These are phyloP conservation scores for Verticillium alfalfae DNA, from an alignment of 2,329 filamentous ascomycete species.

Conservation along the genomic window DNA sequence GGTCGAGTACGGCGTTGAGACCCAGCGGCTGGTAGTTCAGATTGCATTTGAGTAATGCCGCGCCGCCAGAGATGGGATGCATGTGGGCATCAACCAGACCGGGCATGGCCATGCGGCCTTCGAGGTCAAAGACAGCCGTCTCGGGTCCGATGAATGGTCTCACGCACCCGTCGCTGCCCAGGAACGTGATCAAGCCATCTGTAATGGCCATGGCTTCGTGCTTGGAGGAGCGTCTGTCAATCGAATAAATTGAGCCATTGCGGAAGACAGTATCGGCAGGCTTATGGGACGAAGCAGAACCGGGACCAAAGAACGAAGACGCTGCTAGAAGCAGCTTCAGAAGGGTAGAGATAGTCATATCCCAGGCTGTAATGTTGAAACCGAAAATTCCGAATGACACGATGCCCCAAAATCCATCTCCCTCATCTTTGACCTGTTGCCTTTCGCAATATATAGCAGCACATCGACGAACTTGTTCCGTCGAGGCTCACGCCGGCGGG, in stretches of 20 bases:
- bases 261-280: conserved; percentile 16
- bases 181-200: conserved; percentile 14
- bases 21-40: conserved; percentile 18
- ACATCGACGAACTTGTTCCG: neutral
- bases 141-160: conserved; percentile 15
- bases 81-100: conserved; percentile 21
- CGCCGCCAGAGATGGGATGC: conserved; percentile 16
- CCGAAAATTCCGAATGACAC: neutral
- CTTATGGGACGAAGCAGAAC: neutral
- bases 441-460: neutral
- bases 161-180: conserved; percentile 12
- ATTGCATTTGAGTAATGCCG: conserved; percentile 17
- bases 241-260: conserved; percentile 20
- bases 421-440: neutral
- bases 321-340: neutral
- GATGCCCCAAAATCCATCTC: neutral
- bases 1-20: conserved; percentile 10
- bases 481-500: neutral
- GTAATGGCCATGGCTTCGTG: conserved; percentile 14
- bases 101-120: conserved; percentile 22
- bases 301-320: neutral
- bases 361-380: neutral
- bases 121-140: conserved; percentile 17
- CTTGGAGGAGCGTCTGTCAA: conserved; percentile 9
- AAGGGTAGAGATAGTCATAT: neutral